Evolutionary conservation across 495 filamentous ascomycete species (phyloP), one percentile per base, ranked within the genome.

Genomic region (Sphaerosporella brunnea): DNA sequence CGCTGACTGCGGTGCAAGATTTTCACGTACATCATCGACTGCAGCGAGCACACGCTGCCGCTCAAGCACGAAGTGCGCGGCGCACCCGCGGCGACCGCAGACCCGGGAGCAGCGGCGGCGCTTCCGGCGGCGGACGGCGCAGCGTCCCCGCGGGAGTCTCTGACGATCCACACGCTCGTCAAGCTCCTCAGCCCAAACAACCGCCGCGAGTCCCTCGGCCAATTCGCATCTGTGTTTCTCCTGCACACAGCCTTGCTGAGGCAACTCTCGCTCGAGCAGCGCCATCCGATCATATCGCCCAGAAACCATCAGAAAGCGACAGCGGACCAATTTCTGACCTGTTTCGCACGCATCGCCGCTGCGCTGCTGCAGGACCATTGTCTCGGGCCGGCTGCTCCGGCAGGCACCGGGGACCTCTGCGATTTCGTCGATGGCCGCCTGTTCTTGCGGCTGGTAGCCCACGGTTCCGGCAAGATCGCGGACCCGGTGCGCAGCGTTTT

Each of bases 371-470:
- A 47, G 20, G 21, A 15, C 15, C 9, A 35, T 52, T 24, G 16
- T 53, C 28, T 46, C 36, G 16, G 30, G 50, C 1, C 36, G 25
- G 4, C 4, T 9, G 35, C 7, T 18, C 13, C 28, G 5, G 35
- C 5, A 48, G 21, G 36, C 20, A 3, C 44, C 16, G 45, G 35
- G 49, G 4, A 20, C 38, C 51, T 76, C 0, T 68, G 64, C 18
- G 80, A 84, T 55, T 57, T 77, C 8, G 46, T 83, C n/a, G 80
- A 84, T 54, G 80, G 79, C 15, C 66, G 74, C 35, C 52, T 82
- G 1, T 71, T 79, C 45, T 50, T 59, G 18, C 47, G 40, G 28
- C 48, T 63, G 44, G 26, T 48, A 23, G 26, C 9, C 32, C 21
- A 23, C 16, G 19, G 35, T n/a, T n/a, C n/a, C 15, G 24, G 7